A percentile compares a stretch with the other conserved stretches of the same genome.
Evolutionary conservation across 305 asterid genomes (phyloP).

Genomic region (Fraxinus latifolia): DNA sequence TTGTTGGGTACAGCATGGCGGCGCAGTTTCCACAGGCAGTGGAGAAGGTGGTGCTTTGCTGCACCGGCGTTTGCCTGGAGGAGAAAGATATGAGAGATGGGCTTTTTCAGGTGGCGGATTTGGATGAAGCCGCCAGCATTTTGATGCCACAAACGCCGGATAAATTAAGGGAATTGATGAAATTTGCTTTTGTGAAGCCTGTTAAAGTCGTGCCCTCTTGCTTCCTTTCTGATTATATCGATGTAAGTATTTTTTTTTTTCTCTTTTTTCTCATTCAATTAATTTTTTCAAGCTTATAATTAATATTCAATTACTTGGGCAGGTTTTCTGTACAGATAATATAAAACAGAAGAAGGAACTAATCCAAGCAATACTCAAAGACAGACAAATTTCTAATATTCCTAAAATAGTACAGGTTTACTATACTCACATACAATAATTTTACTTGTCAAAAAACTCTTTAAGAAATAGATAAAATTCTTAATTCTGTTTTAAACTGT

Average conservation of each 20-base stretch:
- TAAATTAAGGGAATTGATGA: conserved; percentile 60
- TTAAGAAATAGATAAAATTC: not conserved
- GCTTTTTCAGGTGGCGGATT: conserved; percentile 64
- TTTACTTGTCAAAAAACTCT: not conserved
- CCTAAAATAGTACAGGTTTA: conserved; percentile 67
- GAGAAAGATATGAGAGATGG: conserved; percentile 73
- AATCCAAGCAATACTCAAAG: conserved; percentile 57
- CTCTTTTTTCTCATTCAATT: not conserved
- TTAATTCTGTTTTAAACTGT: not conserved
- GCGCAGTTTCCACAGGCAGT: conserved; percentile 64
- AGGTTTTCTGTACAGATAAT: conserved; percentile 67
- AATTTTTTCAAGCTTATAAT: not conserved
- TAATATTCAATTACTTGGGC: not conserved
- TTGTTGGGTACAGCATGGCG: conserved; percentile 75
- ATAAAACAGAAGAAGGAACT: conserved; percentile 63
- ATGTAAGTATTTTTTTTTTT: conserved; percentile 32
- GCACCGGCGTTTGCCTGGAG: conserved; percentile 83
- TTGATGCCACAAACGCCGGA: conserved; percentile 88
- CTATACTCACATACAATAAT: not conserved
- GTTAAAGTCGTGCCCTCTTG: conserved; percentile 59
- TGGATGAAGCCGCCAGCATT: conserved; percentile 74
- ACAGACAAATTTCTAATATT: conserved; percentile 52
- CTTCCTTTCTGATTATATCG: conserved; percentile 76
- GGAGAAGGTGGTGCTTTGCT: conserved; percentile 75
- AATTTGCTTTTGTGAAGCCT: conserved; percentile 64